Percentiles rank a stretch among this genome's conserved stretches.
These are phyloP conservation scores for Pichia deserticola DNA, from an alignment of 805 yeast species.

Conservation along the genomic window DNA sequence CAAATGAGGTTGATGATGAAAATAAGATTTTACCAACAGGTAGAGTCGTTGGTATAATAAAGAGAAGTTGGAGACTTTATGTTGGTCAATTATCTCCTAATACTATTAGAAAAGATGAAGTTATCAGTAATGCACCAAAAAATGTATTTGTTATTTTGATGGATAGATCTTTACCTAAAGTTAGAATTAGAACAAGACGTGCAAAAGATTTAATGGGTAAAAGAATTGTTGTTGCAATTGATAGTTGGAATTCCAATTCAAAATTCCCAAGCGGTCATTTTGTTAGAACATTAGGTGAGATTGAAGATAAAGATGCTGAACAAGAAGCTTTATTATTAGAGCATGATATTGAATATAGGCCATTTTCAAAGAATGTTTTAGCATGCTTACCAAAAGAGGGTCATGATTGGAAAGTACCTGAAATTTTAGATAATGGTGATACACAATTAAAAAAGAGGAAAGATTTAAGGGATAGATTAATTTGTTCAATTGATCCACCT, in stretches of 20 bases:
- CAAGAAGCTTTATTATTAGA: slow-evolving; percentile 90
- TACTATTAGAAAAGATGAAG: slow-evolving; percentile 49
- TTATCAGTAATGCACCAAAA: slow-evolving; percentile 57
- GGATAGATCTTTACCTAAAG: slow-evolving; percentile 83
- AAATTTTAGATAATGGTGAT: slow-evolving; percentile 45
- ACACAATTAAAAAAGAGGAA: slow-evolving; percentile 54
- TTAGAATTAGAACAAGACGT: slow-evolving; percentile 81
- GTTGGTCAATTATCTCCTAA: slow-evolving; percentile 88
- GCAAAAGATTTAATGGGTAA: slow-evolving; percentile 78
- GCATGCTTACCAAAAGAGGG: slow-evolving; percentile 93
- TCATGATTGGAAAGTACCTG: slow-evolving; percentile 86
- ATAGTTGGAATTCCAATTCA: slow-evolving; percentile 82
- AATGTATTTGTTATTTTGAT: slow-evolving; percentile 78
- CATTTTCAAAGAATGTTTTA: slow-evolving; percentile 85
- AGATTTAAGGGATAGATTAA: slow-evolving; percentile 81
- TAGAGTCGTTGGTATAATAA: slow-evolving; percentile 75
- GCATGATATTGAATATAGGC: slow-evolving; percentile 94
- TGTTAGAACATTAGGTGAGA: slow-evolving; percentile 79
- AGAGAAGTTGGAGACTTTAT: slow-evolving; percentile 92
- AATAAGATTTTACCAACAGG: slow-evolving; percentile 83
- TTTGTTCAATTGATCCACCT: slow-evolving; percentile 97
- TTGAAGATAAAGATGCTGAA: slow-evolving; percentile 91
- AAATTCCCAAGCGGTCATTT: slow-evolving; percentile 93
- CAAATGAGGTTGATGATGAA: slow-evolving; percentile 28
- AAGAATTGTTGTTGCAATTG: slow-evolving; percentile 87